Evolutionary conservation across 2,329 filamentous ascomycete genomes (phyloP), one percentile per base, ranked within the genome.

Genomic region (Penicillium frequentans): DNA sequence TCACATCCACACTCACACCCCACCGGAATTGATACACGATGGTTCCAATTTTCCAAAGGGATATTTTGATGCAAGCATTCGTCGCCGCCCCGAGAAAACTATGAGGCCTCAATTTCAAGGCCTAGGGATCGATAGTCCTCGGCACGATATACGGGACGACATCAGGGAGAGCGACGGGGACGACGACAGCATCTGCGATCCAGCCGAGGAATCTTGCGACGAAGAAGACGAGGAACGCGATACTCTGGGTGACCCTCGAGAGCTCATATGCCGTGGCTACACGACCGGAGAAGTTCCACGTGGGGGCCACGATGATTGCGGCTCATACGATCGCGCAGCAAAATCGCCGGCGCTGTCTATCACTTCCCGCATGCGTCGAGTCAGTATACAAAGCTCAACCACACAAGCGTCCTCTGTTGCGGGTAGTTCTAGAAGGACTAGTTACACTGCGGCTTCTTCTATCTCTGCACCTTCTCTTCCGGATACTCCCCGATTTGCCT

Each of bases 301-400:
- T 19, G 14, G 44, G 27, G 24, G 21, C 4, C 44, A 43, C 26
- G 62, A 66, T 4, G 54, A 63, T n/a, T 45, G 55, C 16, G 64
- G 68, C 16, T 46, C 60, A 19, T 68, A 67, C 16, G 64, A 64
- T 52, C 60, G 58, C 10, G 64, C 67, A 10, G 66, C 70, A 9
- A 73, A 68, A 60, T 74, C 73, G 5, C 72, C 73, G 14, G 70
- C 73, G 7, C 60, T 75, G 31, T 72, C 73, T 3, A 68, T 74
- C 7, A 75, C 73, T 2, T 73, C 73, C 16, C 68, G 72, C 19
- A 75, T 74, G 73, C 71, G 73, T 13, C 70, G 69, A 13, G 59
- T 61, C 51, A 75, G 73, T 46, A 51, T 60, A 14, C 73, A 74
- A 49, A 74, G 71, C 56, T 64, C 60, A 35, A 59, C 58, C 23